These are phyloP conservation scores for Solanum medicagineum DNA, from an alignment of 257 asterid species.

Conservation along the genomic window DNA sequence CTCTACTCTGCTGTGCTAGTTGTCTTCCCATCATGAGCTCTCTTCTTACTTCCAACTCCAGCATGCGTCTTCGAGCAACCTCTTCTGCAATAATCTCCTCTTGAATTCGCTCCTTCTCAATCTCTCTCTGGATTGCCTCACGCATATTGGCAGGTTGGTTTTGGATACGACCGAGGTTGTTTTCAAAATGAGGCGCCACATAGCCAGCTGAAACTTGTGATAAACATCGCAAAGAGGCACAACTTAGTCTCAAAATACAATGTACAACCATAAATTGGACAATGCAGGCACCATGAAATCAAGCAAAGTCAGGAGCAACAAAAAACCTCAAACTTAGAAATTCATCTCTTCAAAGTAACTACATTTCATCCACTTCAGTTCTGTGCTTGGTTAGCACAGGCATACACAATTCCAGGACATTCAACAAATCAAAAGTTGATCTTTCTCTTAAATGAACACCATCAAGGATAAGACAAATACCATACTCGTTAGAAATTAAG, in stretches of 20 bases:
- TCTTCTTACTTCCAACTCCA: slow-evolving; percentile 55
- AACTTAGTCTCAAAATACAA: not conserved
- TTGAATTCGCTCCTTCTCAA: slow-evolving; percentile 37
- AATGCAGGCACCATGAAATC: not conserved
- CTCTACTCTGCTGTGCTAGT: slow-evolving; percentile 15
- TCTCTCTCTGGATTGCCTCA: slow-evolving; percentile 19
- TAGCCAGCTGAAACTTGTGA: slow-evolving; percentile 22
- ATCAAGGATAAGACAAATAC: not conserved
- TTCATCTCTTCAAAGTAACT: not conserved
- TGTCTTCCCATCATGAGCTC: slow-evolving; percentile 44
- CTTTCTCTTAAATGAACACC: not conserved
- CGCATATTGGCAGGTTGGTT: slow-evolving; percentile 6
- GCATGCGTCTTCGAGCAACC: slow-evolving; percentile 26
- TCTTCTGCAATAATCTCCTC: slow-evolving; percentile 44
- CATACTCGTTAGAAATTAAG: not conserved
- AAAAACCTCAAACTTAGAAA: not conserved
- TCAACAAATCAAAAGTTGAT: not conserved
- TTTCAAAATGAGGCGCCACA: not conserved
- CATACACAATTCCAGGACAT: not conserved
- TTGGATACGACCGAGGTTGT: not conserved
- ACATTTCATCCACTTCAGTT: not conserved
- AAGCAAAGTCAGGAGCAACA: not conserved
- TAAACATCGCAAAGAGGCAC: not conserved
- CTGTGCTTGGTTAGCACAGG: not conserved
- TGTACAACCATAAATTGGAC: not conserved